Base-by-base conservation (phyloP, 164 flowering plant species). In the Berberis vulgaris region DNA sequence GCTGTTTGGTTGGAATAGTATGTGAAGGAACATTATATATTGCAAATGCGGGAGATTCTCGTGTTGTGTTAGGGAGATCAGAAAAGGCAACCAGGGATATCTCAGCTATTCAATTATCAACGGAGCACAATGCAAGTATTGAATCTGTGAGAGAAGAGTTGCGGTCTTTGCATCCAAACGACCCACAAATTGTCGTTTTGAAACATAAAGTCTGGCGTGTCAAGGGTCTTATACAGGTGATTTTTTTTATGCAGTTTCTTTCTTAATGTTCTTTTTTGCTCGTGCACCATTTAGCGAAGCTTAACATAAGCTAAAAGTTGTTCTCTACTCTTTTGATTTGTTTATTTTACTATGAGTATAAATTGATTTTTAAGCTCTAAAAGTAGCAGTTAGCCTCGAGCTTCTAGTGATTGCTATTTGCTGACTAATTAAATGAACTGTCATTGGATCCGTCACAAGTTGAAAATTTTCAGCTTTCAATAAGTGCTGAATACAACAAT, bases 151-250 rank as follows among this genome's bases (percentile, higher is more conserved):
- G 98, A 73, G 82, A 89, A 65, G 96, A 89, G 66, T 61, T 93
- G 76, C 83, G 55, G 2, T 65, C 70, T 3, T 64, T 79, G 84
- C 98, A 92, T 74, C 96, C 98, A n/a, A 73, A 89, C 81, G 98
- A 92, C 77, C 78, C 96, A 43, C 86, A 85, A 63, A 93, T 93
- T 69, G 98, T 93, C 60, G 96, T 93, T 67, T 58, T 86, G 54
- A 92, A 88, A 76, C 96, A 88, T 71, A 83, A 83, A 49, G 98
- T 89, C 66, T 92, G 98, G 96, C 95, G 98, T 46, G 98, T 92
- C 67, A 92, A 92, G 82, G 98, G 96, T 70, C 45, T 92, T 11
- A 89, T 92, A 66, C 98, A 92, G 89, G 98, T 92, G 60, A 73
- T 4, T 12, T 52, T 6, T 6, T 53, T 57, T 68, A 55, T 61